Conservation (phyloP, 192 early-diverging fungal species). For the Gorgonomyces haynaldii region DNA sequence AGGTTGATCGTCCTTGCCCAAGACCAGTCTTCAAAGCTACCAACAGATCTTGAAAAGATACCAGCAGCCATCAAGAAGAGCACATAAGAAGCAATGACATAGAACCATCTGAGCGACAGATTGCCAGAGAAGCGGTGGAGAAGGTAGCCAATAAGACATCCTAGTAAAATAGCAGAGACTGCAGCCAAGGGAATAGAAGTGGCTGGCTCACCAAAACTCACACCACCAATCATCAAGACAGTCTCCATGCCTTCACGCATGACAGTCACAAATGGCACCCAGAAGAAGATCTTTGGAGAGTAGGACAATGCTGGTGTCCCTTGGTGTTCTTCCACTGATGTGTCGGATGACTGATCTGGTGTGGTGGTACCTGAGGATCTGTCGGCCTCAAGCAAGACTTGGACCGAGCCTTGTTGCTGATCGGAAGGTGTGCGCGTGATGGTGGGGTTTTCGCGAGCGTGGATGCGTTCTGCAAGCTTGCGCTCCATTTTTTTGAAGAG, state of each 20-base stretch:
- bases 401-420: neutral
- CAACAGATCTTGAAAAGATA: constrained; percentile 56
- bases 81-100: constrained; percentile 55
- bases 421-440: neutral
- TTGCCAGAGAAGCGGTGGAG: constrained; percentile 61
- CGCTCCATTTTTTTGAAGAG: constrained; percentile 69
- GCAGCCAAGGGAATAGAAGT: constrained; percentile 72
- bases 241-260: constrained; percentile 81
- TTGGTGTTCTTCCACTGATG: constrained; percentile 19
- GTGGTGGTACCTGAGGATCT: neutral
- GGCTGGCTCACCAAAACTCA: constrained; percentile 46
- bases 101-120: constrained; percentile 70
- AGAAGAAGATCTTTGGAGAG: constrained; percentile 58
- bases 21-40: constrained; percentile 52
- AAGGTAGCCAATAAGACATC: constrained; percentile 54
- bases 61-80: constrained; percentile 76
- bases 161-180: constrained; percentile 57
- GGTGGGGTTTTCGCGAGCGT: neutral
- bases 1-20: constrained; percentile 38
- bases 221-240: constrained; percentile 82
- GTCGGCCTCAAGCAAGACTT: neutral
- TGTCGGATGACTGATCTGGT: neutral
- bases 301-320: constrained; percentile 5
- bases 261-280: constrained; percentile 76
- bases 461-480: constrained; percentile 26